Conservation (phyloP, 164 flowering plant species). For the Stephania cephalantha region DNA sequence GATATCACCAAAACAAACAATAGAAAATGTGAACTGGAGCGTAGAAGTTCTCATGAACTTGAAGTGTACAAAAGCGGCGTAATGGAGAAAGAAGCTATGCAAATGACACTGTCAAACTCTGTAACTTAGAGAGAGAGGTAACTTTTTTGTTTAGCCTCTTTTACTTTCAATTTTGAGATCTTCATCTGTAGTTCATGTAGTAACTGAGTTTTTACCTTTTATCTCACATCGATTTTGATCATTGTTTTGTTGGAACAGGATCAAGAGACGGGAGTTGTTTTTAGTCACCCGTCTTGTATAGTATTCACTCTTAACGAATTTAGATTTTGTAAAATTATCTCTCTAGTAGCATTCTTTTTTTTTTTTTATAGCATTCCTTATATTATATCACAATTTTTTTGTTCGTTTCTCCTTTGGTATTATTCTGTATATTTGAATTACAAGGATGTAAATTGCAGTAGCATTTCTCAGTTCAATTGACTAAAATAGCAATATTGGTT, state of each 20-base stretch:
- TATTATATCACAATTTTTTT: not conserved
- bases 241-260: not conserved
- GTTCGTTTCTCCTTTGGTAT: not conserved
- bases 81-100: not conserved
- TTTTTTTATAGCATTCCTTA: not conserved
- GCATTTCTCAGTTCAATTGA: not conserved
- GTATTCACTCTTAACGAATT: not conserved
- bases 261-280: not conserved
- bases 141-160: not conserved
- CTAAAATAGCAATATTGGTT: not conserved
- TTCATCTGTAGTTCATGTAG: not conserved
- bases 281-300: conserved; percentile 1
- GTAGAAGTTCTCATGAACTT: not conserved
- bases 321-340: conserved; percentile 2
- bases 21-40: not conserved
- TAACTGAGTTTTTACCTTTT: not conserved
- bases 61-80: not conserved
- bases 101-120: not conserved
- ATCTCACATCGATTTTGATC: not conserved
- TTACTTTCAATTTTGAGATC: not conserved
- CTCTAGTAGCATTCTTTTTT: not conserved
- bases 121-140: not conserved
- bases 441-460: not conserved
- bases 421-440: conserved; percentile 6
- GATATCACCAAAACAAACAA: not conserved